Evolutionary conservation across 140 eudicot species (phyloP), one percentile per base, ranked within the genome.

Genomic region (Stevia rebaudiana): DNA sequence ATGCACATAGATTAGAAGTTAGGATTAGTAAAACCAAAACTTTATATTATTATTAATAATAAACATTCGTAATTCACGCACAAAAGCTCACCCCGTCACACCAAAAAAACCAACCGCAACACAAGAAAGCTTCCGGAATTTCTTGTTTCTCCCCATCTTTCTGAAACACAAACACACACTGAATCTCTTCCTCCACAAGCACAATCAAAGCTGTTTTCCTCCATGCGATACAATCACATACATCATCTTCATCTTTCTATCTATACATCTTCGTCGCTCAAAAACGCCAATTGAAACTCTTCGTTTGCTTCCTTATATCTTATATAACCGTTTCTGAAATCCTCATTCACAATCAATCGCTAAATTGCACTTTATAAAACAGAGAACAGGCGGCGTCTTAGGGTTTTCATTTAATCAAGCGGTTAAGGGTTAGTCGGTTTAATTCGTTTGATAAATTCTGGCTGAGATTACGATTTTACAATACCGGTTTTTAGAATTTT

Each of bases 121-220:
- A 39, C 61, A 68, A 52, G 48, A 72, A 72, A 72, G 33, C 77
- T 72, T 63, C 77, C 77, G 50, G 51, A 63, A 73, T 73, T 61
- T 61, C 67, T 53, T 40, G 57, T 44, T 54, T 69, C 56, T 28
- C 53, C 21, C 65, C 65, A 43, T 58, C 63, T 13, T 19, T 16
- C 0, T 13, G n/a, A n/a, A n/a, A n/a, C n/a, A n/a, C n/a, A n/a
- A 21, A 68, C 48, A 48, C 40, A 68, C 48, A 15, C 28, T 64
- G 64, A 74, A 61, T 69, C 56, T 30, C 58, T 68, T 68, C 61
- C 23, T 61, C 75, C 28, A n/a, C 67, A 62, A 62, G 66, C 59
- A 59, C 31, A 62, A 69, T 51, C 61, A 62, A 68, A 23, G 71
- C 64, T 60, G 42, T 19, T 36, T 59, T 67, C 50, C 56, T 73